A percentile compares a stretch with the other conserved stretches of the same genome.
Evolutionary conservation across 352 stramenopile species (phyloP).

Genomic region (Phytophthora cactorum): DNA sequence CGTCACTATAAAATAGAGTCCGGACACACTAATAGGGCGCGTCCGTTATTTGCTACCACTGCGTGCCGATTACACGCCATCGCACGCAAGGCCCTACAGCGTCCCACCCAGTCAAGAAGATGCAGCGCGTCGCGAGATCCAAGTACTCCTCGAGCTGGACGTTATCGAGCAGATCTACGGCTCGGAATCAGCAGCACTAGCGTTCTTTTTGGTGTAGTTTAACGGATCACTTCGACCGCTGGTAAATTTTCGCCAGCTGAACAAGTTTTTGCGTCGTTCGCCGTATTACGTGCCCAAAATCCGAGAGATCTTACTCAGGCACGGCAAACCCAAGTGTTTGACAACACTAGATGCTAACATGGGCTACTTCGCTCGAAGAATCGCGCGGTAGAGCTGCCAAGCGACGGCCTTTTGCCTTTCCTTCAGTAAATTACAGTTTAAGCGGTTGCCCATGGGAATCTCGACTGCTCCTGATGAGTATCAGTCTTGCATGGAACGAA

Average conservation of each 20-base stretch:
- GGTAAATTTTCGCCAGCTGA: slow-evolving; percentile 10
- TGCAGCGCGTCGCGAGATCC: not conserved
- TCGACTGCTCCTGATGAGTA: slow-evolving; percentile 17
- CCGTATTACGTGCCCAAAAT: slow-evolving; percentile 11
- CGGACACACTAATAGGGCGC: too few relatives aligned
- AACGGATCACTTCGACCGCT: slow-evolving; percentile 1
- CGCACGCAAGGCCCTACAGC: not conserved
- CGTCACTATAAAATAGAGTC: too few relatives aligned
- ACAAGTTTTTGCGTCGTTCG: slow-evolving; percentile 4
- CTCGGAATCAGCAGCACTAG: not conserved
- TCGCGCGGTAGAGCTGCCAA: not conserved
- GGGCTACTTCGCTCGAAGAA: slow-evolving; percentile 7
- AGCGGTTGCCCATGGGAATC: slow-evolving; percentile 11
- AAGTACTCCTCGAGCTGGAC: not conserved
- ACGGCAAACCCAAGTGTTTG: slow-evolving; percentile 12
- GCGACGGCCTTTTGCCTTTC: slow-evolving; percentile 4
- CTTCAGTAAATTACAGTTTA: slow-evolving; percentile 14
- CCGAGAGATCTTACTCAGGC: slow-evolving; percentile 4
- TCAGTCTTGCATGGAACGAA: slow-evolving; percentile 12
- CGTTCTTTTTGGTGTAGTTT: not conserved
- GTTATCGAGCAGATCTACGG: slow-evolving; percentile 14
- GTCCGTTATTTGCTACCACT: not conserved
- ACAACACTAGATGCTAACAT: slow-evolving; percentile 9
- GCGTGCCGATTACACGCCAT: not conserved
- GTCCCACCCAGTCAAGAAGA: slow-evolving; percentile 6